Percentiles rank a stretch among this genome's conserved stretches.
These are phyloP conservation scores for Ottelia alismoides DNA, from an alignment of 106 monocot genomes.

Conservation along the genomic window DNA sequence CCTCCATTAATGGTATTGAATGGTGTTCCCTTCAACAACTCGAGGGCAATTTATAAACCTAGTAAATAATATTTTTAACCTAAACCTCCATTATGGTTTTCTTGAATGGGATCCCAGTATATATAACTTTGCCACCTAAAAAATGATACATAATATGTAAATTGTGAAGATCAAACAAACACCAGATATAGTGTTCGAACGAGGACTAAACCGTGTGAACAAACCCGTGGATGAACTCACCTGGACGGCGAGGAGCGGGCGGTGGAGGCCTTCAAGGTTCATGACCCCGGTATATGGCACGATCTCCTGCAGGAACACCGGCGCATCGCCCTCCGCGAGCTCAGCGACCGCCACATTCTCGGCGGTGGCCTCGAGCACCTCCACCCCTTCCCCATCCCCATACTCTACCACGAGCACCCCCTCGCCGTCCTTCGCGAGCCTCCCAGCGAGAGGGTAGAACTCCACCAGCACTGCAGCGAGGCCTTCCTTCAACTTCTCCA, in stretches of 20 bases:
- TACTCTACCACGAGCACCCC: constrained; percentile 47
- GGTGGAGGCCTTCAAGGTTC: constrained; percentile 81
- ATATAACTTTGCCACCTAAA: too few species aligned
- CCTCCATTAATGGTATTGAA: too few species aligned
- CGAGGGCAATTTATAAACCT: too few species aligned
- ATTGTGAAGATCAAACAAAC: too few species aligned
- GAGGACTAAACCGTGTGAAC: too few species aligned
- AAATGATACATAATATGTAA: too few species aligned
- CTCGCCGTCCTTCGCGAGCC: constrained; percentile 47
- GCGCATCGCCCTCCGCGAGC: constrained; percentile 36
- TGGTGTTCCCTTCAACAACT: too few species aligned
- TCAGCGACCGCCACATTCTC: constrained; percentile 41
- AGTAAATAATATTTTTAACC: too few species aligned
- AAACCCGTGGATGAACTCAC: too few species aligned
- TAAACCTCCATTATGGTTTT: too few species aligned
- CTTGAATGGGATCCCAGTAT: too few species aligned
- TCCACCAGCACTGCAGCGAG: constrained; percentile 38
- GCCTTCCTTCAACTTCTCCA: constrained; percentile 33
- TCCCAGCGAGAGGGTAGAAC: constrained; percentile 78
- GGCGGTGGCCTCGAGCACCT: constrained; percentile 55
- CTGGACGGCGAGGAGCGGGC: constrained; percentile 93
- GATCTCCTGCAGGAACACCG: constrained; percentile 49
- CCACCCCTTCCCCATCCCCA: constrained; percentile 59
- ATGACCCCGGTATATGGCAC: constrained; percentile 83
- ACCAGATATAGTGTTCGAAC: too few species aligned